A percentile compares a stretch with the other conserved stretches of the same genome.
Conservation (phyloP, 2,329 filamentous ascomycete genomes). For the Verticillium alfalfae region DNA sequence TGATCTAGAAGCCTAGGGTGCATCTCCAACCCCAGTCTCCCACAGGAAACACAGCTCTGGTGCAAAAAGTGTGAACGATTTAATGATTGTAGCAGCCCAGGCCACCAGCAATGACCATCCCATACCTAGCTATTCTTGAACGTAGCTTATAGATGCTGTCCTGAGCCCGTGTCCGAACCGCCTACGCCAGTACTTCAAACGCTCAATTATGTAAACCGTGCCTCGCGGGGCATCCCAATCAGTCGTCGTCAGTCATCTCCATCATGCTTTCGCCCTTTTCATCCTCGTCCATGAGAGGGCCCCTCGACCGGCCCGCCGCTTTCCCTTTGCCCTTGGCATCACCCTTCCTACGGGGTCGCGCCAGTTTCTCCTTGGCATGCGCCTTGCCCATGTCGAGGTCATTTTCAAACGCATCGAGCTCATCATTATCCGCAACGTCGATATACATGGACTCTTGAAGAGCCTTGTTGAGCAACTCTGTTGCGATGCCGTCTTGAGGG, state of each 20-base stretch:
- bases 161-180: neutral
- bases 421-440: conserved; percentile 40
- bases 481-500: conserved; percentile 76
- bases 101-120: neutral
- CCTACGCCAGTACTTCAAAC: conserved; percentile 1
- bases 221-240: conserved; percentile 1
- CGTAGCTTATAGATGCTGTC: neutral
- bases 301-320: conserved; percentile 24
- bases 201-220: neutral
- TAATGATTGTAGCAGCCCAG: neutral
- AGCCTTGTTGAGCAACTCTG: conserved; percentile 69
- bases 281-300: conserved; percentile 26
- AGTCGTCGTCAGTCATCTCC: conserved; percentile 52
- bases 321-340: conserved; percentile 41
- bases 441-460: conserved; percentile 53
- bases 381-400: conserved; percentile 41
- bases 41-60: neutral
- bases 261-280: conserved; percentile 42
- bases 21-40: too few relatives aligned
- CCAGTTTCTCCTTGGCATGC: conserved; percentile 32
- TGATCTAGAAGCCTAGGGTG: too few relatives aligned
- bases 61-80: too few relatives aligned
- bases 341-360: conserved; percentile 17
- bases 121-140: neutral
- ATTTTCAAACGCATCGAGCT: conserved; percentile 45